phyloP scores from a whole-genome alignment of 2,329 filamentous ascomycete genomes.

The Tympanopsis confertula region DNA sequence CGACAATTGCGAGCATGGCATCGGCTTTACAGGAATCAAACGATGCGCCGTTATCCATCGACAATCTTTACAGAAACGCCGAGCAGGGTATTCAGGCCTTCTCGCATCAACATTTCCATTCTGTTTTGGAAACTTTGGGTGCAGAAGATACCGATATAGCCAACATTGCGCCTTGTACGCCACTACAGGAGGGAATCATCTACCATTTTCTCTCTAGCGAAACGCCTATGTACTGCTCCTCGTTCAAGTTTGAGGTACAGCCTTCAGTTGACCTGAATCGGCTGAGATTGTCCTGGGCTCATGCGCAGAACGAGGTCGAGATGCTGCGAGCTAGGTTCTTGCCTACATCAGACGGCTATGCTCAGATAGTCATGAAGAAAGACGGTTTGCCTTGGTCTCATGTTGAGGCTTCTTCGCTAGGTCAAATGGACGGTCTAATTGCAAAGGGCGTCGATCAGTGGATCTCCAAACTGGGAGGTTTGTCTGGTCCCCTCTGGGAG shows the following conservation, averaged over 20 bases:
- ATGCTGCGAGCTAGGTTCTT: slow-evolving; percentile 66
- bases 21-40: slow-evolving; percentile 14
- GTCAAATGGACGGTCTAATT: slow-evolving; percentile 19
- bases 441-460: slow-evolving; percentile 31
- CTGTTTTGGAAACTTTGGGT: slow-evolving; percentile 38
- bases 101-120: slow-evolving; percentile 44
- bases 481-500: slow-evolving; percentile 39
- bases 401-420: slow-evolving; percentile 11
- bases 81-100: slow-evolving; percentile 53
- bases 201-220: slow-evolving; percentile 49
- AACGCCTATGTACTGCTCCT: slow-evolving; percentile 62
- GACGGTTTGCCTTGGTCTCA: slow-evolving; percentile 30
- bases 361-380: slow-evolving; percentile 55
- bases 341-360: slow-evolving; percentile 61
- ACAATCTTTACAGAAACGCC: slow-evolving; percentile 27
- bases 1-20: not conserved
- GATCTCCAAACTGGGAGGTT: slow-evolving; percentile 35
- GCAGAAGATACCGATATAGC: slow-evolving; percentile 46
- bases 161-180: slow-evolving; percentile 69
- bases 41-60: slow-evolving; percentile 4
- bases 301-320: slow-evolving; percentile 37
- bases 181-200: slow-evolving; percentile 78
- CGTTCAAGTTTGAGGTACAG: slow-evolving; percentile 50
- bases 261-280: slow-evolving; percentile 26
- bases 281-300: slow-evolving; percentile 46